Evolutionary conservation across 257 asterid species (phyloP), one percentile per base, ranked within the genome.

Genomic region (Scutellaria barbata): DNA sequence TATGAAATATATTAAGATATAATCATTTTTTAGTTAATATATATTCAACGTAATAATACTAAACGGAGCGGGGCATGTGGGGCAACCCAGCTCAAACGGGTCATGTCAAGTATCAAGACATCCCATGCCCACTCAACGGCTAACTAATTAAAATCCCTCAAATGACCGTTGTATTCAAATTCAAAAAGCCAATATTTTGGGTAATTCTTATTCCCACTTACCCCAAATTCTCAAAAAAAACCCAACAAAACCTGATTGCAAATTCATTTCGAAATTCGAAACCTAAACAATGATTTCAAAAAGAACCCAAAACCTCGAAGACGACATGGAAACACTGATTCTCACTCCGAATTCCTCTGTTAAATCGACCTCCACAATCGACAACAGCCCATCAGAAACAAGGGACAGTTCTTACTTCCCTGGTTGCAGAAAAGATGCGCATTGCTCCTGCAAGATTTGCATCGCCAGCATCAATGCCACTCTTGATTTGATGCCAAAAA

Each of bases 401-500:
- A 82, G 88, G 14, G 96, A 84, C 68, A 79, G 79, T 40, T 85
- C 50, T 16, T 90, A 94, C 72, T 91, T 87, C 35, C 95, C 92
- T 0, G 96, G 93, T 17, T 94, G 99, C 81, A 76, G 88, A 58
- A 94, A 82, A 76, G 96, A 94, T 47, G 89, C 97, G 20, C 87
- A 89, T 8, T 94, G 99, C 81, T 74, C 51, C 60, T 94, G 97
- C 74, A 83, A 86, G 10, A 94, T 91, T 5, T 94, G 97, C 78
- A 78, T 91, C 2, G 96, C 85, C 4, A 89, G 97, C 87, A 82
- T 91, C 51, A 86, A 89, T 33, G 95, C 99, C 6, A 88, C 96
- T 16, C 96, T 83, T 11, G 97, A 94, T 83, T 84, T 93, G 81
- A 86, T 88, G 77, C 89, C 90, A 0, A 77, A 69, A 13, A 87